A percentile compares a stretch with the other conserved stretches of the same genome.
Evolutionary conservation across 306 rosid species (phyloP).

Genomic region (Cucurbita argyrosperma): DNA sequence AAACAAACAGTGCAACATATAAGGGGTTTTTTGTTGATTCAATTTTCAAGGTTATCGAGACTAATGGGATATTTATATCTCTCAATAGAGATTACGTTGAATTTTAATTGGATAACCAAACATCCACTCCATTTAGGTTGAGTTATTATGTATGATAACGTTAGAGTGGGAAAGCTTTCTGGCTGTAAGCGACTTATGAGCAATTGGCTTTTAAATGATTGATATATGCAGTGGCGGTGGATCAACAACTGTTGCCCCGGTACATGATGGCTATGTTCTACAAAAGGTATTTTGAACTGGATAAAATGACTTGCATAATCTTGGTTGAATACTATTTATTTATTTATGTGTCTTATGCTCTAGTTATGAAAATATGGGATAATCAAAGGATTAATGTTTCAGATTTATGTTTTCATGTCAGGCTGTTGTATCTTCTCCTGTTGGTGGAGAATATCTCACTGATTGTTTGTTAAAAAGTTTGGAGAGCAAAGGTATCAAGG

Average conservation of each 20-base stretch:
- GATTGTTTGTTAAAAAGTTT: constrained; percentile 91
- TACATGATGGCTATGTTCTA: constrained; percentile 95
- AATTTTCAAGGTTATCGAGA: not conserved
- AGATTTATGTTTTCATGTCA: constrained; percentile 15
- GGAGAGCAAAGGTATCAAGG: constrained; percentile 89
- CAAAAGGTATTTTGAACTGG: constrained; percentile 49
- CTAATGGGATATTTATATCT: not conserved
- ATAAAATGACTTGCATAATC: not conserved
- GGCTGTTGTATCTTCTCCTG: constrained; percentile 89
- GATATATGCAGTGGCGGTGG: constrained; percentile 68
- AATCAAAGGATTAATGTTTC: not conserved
- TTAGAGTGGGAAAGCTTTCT: not conserved
- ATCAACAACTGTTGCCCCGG: constrained; percentile 92
- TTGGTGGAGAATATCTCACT: constrained; percentile 95
- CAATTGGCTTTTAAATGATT: not conserved
- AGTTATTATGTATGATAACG: not conserved
- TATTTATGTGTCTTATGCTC: not conserved
- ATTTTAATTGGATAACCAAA: not conserved
- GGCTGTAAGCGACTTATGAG: not conserved
- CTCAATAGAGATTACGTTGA: not conserved
- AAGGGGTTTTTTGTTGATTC: not conserved
- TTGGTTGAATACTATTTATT: not conserved
- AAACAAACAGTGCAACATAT: not conserved
- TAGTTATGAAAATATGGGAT: not conserved
- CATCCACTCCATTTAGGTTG: not conserved